Base-by-base conservation (phyloP, 2,329 filamentous ascomycete species). In the Colletotrichum sansevieriae region DNA sequence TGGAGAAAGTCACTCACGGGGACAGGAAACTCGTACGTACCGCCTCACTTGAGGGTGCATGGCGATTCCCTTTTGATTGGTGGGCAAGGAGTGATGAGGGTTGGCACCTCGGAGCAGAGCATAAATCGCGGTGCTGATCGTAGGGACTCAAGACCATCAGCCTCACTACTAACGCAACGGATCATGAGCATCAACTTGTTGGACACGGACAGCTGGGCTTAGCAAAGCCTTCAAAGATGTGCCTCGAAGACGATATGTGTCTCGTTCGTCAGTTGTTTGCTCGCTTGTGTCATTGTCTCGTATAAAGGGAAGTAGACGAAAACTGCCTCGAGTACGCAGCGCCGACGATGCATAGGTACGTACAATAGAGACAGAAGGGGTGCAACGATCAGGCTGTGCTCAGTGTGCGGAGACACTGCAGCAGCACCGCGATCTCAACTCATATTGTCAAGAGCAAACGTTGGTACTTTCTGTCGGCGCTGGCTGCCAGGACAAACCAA, bases 311-410 rank as follows among this genome's bases (percentile, higher is more conserved):
- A 29, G 18, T 20, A 12, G 1, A 49, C 41, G 29, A 39, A 33
- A 49, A 18, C 51, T 44, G 4, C 25, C 25, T 25, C 1, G n/a
- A 64, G 18, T 37, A 25, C 37, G 3, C 18, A 44, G 47, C 22
- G 46, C 25, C 58, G n/a, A 22, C 8, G 29, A 46, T 33, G 11
- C 33, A 41, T 41, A 9, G 20, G 12, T 22, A 22, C 22, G 22
- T 22, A 25, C 3, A 55, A 12, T 18, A 33, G 25, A 3, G 20
- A 18, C 13, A 44, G 20, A 12, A 12, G n/a, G 20, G 49, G 41
- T 59, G 54, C 25, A 25, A n/a, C 39, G 39, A 49, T 25, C 47
- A 60, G 61, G 61, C 65, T 60, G 55, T 43, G 41, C 35, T n/a
- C 22, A 39, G 4, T 29, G 15, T 43, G 58, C 35, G 58, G 65